Conservation (phyloP, 1,139 yeast genomes). For the Candida freyschussii region DNA sequence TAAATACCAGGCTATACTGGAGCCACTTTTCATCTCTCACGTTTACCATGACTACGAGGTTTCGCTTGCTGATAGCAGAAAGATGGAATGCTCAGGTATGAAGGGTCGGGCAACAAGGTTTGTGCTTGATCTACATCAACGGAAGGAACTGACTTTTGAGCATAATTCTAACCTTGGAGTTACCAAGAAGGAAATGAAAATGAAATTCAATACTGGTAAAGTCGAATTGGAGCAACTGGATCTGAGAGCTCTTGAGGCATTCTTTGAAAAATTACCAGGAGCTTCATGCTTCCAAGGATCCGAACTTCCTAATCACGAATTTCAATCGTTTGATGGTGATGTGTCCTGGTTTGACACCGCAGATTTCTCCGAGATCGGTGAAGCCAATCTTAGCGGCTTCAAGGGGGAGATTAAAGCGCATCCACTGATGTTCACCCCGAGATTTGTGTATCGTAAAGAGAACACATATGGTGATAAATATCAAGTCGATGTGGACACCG, state of each 20-base stretch:
- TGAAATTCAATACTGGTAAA: slow-evolving; percentile 73
- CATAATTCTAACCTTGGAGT: slow-evolving; percentile 54
- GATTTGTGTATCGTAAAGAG: slow-evolving; percentile 71
- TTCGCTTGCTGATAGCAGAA: slow-evolving; percentile 38
- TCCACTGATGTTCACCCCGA: slow-evolving; percentile 72
- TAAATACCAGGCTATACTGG: slow-evolving; percentile 69
- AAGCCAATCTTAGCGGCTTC: slow-evolving; percentile 25
- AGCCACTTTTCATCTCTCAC: slow-evolving; percentile 73
- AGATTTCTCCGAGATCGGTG: slow-evolving; percentile 74
- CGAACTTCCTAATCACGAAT: slow-evolving; percentile 5
- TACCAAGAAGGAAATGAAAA: slow-evolving; percentile 48
- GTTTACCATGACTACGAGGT: slow-evolving; percentile 56
- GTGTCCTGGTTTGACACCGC: slow-evolving; percentile 72
- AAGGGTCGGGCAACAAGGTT: slow-evolving; percentile 68
- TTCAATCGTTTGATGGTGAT: slow-evolving; percentile 38
- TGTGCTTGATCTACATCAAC: slow-evolving; percentile 76
- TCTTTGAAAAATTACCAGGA: slow-evolving; percentile 48
- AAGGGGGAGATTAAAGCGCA: slow-evolving; percentile 53
- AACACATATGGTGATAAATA: slow-evolving; percentile 40
- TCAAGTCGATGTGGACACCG: slow-evolving; percentile 33
- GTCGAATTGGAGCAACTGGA: slow-evolving; percentile 65
- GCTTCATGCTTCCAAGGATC: slow-evolving; percentile 27
- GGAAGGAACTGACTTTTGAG: slow-evolving; percentile 63
- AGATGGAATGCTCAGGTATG: slow-evolving; percentile 67
- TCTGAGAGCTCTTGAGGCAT: slow-evolving; percentile 63